These are phyloP conservation scores for Parietichytrium sp. DNA, from an alignment of 108 stramenopile genomes.

Conservation along the genomic window DNA sequence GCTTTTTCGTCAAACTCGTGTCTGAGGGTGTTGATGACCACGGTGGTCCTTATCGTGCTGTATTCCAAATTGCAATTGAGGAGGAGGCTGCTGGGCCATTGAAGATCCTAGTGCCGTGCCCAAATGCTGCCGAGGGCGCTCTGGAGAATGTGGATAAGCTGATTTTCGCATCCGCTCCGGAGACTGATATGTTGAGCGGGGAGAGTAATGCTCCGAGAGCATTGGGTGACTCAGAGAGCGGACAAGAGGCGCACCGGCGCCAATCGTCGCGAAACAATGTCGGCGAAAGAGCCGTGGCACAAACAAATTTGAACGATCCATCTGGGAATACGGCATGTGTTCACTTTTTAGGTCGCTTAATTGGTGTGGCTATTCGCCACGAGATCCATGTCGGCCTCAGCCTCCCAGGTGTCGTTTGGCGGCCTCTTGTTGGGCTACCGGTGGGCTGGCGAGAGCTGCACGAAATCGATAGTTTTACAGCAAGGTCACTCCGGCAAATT, in stretches of 20 bases:
- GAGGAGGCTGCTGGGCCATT: conserved; percentile 41
- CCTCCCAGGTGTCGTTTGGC: conserved; percentile 53
- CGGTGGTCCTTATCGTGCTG: conserved; percentile 63
- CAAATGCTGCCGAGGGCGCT: conserved; percentile 40
- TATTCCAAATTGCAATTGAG: conserved; percentile 47
- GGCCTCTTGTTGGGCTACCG: conserved; percentile 53
- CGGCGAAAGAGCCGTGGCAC: too few relatives aligned
- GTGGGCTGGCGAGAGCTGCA: conserved; percentile 40
- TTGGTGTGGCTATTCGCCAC: conserved; percentile 54
- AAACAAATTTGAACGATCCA: too few relatives aligned
- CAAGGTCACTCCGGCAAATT: conserved; percentile 7
- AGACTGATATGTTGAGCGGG: too few relatives aligned
- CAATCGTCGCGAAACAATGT: too few relatives aligned
- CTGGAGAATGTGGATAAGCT: conserved; percentile 45
- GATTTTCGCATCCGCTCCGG: neutral
- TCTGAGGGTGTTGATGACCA: conserved; percentile 66
- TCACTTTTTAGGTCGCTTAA: conserved; percentile 55
- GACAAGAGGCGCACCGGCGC: too few relatives aligned
- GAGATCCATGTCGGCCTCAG: conserved; percentile 45
- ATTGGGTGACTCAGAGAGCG: too few relatives aligned
- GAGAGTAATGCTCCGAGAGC: too few relatives aligned
- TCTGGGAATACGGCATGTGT: neutral
- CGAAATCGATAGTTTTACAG: conserved; percentile 14
- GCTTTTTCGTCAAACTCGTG: conserved; percentile 54
- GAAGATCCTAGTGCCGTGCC: conserved; percentile 38